These are phyloP conservation scores for Arctostaphylos glauca DNA, from an alignment of 148 eudicot genomes.

Conservation along the genomic window DNA sequence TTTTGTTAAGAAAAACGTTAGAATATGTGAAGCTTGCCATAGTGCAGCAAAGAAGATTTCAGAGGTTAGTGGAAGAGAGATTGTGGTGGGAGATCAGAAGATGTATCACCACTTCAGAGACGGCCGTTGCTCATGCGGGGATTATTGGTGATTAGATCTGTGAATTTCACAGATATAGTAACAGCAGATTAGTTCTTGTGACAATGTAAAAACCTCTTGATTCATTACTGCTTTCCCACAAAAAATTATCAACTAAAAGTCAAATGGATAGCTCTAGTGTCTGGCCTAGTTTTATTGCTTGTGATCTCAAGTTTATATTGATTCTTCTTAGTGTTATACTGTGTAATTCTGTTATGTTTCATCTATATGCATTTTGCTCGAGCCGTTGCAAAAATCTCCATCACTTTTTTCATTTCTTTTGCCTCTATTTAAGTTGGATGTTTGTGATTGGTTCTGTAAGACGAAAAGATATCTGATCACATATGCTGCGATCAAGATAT, in stretches of 20 bases:
- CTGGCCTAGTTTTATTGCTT: not conserved
- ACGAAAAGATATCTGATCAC: not conserved
- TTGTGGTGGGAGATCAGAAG: conserved; percentile 71
- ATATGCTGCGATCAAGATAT: no score
- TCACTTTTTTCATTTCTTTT: not conserved
- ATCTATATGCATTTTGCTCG: not conserved
- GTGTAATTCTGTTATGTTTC: not conserved
- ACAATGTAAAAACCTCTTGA: not conserved
- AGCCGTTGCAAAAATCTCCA: not conserved
- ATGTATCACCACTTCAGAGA: conserved; percentile 69
- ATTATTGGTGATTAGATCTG: conserved; percentile 54
- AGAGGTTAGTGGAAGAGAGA: conserved; percentile 45
- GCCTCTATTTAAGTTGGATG: not conserved
- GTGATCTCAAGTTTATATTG: not conserved
- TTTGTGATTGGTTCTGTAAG: not conserved
- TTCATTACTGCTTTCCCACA: not conserved
- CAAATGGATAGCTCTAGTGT: not conserved
- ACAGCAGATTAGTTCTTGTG: not conserved
- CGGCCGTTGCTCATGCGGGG: conserved; percentile 71
- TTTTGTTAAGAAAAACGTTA: conserved; percentile 50
- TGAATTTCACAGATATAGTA: not conserved
- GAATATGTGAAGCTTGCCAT: conserved; percentile 70
- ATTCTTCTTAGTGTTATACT: not conserved
- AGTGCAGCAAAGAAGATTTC: conserved; percentile 54
- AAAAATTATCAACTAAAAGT: not conserved